A percentile compares a stretch with the other conserved stretches of the same genome.
phyloP scores from a whole-genome alignment of 2,329 filamentous ascomycete species.

The Clonostachys byssicola region DNA sequence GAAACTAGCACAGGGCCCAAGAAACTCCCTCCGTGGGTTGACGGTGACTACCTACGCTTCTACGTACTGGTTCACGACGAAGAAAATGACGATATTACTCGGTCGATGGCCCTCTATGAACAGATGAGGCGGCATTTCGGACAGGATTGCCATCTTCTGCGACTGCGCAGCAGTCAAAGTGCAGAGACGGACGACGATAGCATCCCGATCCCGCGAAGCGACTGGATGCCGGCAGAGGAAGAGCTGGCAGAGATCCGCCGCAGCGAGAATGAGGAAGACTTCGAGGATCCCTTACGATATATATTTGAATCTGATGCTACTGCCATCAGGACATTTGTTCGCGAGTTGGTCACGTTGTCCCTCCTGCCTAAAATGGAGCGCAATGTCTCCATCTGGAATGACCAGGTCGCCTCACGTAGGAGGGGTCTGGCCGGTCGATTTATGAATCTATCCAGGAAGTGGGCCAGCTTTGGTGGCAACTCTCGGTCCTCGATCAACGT shows the following conservation, averaged over 20 bases:
- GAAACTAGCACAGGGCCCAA: constrained; percentile 76
- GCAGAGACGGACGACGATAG: constrained; percentile 90
- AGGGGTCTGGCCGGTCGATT: constrained; percentile 90
- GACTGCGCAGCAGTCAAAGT: constrained; percentile 80
- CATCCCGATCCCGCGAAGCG: constrained; percentile 71
- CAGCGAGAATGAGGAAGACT: constrained; percentile 63
- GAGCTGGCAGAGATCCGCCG: constrained; percentile 72
- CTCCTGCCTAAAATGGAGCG: constrained; percentile 96
- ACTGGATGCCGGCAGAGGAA: constrained; percentile 87
- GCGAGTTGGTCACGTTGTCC: constrained; percentile 93
- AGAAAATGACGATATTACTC: constrained; percentile 86
- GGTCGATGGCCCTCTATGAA: constrained; percentile 87
- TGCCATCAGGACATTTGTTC: constrained; percentile 82
- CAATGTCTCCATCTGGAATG: constrained; percentile 88
- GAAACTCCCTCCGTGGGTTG: constrained; percentile 77
- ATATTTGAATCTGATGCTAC: constrained; percentile 91
- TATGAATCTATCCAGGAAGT: constrained; percentile 88
- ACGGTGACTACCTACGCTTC: constrained; percentile 89
- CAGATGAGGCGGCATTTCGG: constrained; percentile 99
- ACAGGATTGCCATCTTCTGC: constrained; percentile 86
- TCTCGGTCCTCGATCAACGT: constrained; percentile 50
- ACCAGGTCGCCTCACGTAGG: constrained; percentile 87
- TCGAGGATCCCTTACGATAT: constrained; percentile 69
- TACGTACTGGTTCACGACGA: constrained; percentile 97
- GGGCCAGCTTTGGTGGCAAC: constrained; percentile 72